A percentile compares a stretch with the other conserved stretches of the same genome.
phyloP scores from a whole-genome alignment of 2,329 filamentous ascomycete genomes.

The Geoglossum cookeanum region DNA sequence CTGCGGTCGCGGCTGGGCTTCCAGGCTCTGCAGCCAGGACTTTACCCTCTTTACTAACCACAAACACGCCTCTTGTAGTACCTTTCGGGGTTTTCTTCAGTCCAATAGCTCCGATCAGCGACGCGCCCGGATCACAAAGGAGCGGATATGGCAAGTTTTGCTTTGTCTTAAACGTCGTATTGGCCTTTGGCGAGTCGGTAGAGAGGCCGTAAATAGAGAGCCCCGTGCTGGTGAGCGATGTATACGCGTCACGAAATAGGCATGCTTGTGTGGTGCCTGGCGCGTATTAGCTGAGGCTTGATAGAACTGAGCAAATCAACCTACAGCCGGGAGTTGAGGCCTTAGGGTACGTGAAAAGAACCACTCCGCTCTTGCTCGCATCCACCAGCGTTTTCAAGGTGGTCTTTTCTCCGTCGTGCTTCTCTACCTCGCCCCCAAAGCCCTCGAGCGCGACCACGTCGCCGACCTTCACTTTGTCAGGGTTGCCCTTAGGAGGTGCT shows the following conservation, averaged over 20 bases:
- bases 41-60: conserved; percentile 64
- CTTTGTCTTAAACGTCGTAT: conserved; percentile 82
- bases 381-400: conserved; percentile 65
- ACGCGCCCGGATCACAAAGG: conserved; percentile 59
- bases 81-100: conserved; percentile 68
- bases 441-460: conserved; percentile 32
- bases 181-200: conserved; percentile 71
- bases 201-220: conserved; percentile 82
- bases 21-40: conserved; percentile 58
- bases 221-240: conserved; percentile 54
- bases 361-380: conserved; percentile 67
- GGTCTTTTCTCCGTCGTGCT: conserved; percentile 63
- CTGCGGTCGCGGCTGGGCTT: conserved; percentile 57
- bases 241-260: conserved; percentile 75
- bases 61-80: conserved; percentile 73
- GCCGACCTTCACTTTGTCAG: conserved; percentile 21
- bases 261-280: conserved; percentile 84
- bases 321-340: conserved; percentile 89
- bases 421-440: conserved; percentile 56
- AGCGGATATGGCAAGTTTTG: conserved; percentile 77
- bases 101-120: conserved; percentile 71
- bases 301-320: conserved; percentile 19
- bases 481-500: conserved; percentile 7
- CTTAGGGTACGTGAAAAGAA: conserved; percentile 89
- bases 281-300: conserved; percentile 5